Conservation (phyloP, 164 flowering plant species). For the Stephania cephalantha region DNA sequence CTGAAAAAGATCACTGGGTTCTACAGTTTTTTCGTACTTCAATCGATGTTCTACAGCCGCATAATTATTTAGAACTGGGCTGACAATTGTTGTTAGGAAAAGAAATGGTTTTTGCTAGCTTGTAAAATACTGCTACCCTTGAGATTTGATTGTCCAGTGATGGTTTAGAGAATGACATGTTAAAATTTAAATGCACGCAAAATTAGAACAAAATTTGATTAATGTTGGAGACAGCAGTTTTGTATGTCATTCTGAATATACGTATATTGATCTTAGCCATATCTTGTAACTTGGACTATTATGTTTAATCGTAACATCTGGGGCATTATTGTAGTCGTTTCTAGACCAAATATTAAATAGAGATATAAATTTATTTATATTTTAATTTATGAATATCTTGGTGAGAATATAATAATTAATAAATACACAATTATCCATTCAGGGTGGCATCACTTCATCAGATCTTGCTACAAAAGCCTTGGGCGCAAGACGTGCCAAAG, state of each 20-base stretch:
- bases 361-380: not conserved
- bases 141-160: too few species aligned
- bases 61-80: too few species aligned
- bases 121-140: too few species aligned
- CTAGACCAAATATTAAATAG: not conserved
- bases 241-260: not conserved
- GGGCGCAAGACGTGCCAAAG: constrained; percentile 70
- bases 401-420: not conserved
- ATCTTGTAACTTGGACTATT: not conserved
- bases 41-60: too few species aligned
- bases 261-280: not conserved
- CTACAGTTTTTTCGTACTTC: too few species aligned
- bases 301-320: not conserved
- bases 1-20: too few species aligned
- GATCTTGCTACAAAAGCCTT: constrained; percentile 95
- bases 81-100: too few species aligned
- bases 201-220: too few species aligned
- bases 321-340: not conserved
- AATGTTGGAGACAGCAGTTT: too few species aligned
- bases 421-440: constrained; percentile 4
- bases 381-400: not conserved
- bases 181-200: too few species aligned
- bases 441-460: constrained; percentile 99
- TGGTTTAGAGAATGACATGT: too few species aligned
- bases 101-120: too few species aligned